Percentiles rank a stretch among this genome's conserved stretches.
phyloP scores from a whole-genome alignment of 2,329 filamentous ascomycete species.

The Calonectria ilicicola region DNA sequence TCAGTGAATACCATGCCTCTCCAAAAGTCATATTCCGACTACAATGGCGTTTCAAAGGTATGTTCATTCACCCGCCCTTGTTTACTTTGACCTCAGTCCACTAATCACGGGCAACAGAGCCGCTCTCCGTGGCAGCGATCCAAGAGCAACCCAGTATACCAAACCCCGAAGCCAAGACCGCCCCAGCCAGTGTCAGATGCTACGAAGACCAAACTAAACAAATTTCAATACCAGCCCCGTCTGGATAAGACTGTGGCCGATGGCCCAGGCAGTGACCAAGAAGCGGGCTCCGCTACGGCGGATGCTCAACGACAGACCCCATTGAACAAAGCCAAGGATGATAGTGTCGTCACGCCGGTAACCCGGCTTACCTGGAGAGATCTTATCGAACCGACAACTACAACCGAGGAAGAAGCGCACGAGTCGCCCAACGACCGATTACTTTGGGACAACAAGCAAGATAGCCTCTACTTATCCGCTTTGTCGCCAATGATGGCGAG shows the following conservation, averaged over 20 bases:
- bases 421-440: slow-evolving; percentile 72
- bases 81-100: slow-evolving; percentile 1
- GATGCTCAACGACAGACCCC: slow-evolving; percentile 15
- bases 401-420: slow-evolving; percentile 58
- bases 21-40: slow-evolving; percentile 56
- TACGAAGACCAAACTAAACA: slow-evolving; percentile 72
- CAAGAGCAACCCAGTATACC: slow-evolving; percentile 61
- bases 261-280: slow-evolving; percentile 28
- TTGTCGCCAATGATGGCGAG: slow-evolving; percentile 63
- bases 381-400: slow-evolving; percentile 60
- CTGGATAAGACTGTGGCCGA: slow-evolving; percentile 33
- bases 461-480: slow-evolving; percentile 53
- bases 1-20: slow-evolving; percentile 49
- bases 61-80: slow-evolving; percentile 9
- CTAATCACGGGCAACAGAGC: slow-evolving; percentile 43
- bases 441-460: slow-evolving; percentile 68
- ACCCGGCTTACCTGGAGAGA: slow-evolving; percentile 69
- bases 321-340: slow-evolving; percentile 36
- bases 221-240: slow-evolving; percentile 58
- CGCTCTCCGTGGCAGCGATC: slow-evolving; percentile 65
- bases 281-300: background rate
- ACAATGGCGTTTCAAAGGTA: slow-evolving; percentile 49
- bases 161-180: slow-evolving; percentile 51
- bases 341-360: slow-evolving; percentile 57
- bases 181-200: slow-evolving; percentile 65